Conservation (phyloP, 2,329 filamentous ascomycete genomes). For the Colletotrichum eremochloae region DNA sequence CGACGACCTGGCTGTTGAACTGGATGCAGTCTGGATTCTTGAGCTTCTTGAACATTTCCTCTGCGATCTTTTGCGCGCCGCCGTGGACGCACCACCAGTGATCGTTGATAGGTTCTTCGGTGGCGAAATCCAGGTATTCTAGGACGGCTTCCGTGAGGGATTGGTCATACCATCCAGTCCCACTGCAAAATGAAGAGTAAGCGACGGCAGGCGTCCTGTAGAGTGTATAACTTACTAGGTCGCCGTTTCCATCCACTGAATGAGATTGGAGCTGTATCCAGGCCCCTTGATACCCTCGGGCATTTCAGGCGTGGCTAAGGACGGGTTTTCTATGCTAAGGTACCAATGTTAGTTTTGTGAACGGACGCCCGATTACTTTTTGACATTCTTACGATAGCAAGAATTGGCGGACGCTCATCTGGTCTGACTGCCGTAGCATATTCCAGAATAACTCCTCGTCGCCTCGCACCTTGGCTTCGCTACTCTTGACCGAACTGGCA, state of each 20-base stretch:
- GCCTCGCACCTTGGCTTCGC: neutral
- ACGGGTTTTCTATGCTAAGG: neutral
- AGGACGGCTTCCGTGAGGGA: neutral
- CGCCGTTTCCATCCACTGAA: conserved; percentile 46
- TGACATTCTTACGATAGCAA: neutral
- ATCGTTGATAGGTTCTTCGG: neutral
- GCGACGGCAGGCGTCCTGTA: neutral
- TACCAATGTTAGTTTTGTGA: neutral
- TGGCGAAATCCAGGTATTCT: neutral
- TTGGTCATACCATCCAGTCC: neutral
- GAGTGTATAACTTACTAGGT: neutral
- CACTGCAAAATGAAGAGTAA: neutral
- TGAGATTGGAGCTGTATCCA: neutral
- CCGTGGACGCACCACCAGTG: neutral
- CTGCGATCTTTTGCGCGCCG: neutral
- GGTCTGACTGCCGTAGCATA: neutral
- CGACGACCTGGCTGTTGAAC: too few species aligned
- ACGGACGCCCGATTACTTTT: neutral
- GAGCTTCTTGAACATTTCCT: neutral
- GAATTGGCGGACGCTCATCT: neutral
- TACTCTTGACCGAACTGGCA: neutral
- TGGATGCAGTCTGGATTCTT: too few species aligned
- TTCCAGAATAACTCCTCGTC: neutral
- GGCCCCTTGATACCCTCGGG: neutral
- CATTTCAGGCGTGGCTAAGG: too few species aligned